These are phyloP conservation scores for Saccharata proteae DNA, from an alignment of 2,329 filamentous ascomycete genomes.

Conservation along the genomic window DNA sequence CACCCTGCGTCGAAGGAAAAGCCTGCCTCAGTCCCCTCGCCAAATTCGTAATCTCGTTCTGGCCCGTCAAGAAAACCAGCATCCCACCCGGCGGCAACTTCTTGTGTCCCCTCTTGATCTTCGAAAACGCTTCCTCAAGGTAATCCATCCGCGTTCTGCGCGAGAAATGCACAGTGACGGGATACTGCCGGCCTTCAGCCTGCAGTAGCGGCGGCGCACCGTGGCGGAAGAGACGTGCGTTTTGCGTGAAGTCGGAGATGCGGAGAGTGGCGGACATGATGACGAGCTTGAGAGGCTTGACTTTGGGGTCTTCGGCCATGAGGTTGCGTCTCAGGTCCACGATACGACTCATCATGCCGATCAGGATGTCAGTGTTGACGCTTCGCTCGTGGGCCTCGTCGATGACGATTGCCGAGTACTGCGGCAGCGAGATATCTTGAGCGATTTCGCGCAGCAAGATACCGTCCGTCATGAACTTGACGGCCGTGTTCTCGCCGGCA, in stretches of 20 bases:
- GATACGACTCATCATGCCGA: conserved; percentile 90
- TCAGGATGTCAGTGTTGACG: conserved; percentile 95
- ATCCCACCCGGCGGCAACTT: conserved; percentile 87
- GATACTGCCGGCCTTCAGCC: conserved; percentile 82
- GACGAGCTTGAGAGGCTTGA: conserved; percentile 71
- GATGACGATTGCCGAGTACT: conserved; percentile 89
- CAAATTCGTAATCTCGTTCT: conserved; percentile 80
- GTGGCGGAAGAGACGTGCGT: conserved; percentile 62
- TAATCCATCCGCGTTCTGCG: conserved; percentile 76
- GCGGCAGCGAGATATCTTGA: conserved; percentile 73
- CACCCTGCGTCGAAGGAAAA: conserved; percentile 42
- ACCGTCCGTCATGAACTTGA: conserved; percentile 99
- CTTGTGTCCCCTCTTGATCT: conserved; percentile 74
- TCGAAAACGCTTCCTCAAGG: conserved; percentile 77
- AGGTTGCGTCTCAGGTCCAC: conserved; percentile 72
- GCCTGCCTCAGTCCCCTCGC: conserved; percentile 64
- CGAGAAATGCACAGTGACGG: conserved; percentile 82
- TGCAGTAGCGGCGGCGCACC: conserved; percentile 71
- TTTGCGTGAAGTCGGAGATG: conserved; percentile 82
- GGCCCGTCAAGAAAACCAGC: conserved; percentile 86
- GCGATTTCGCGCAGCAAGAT: conserved; percentile 84
- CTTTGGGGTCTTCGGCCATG: conserved; percentile 56
- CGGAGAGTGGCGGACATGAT: conserved; percentile 97
- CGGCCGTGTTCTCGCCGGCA: conserved; percentile 63
- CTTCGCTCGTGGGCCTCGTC: conserved; percentile 96